phyloP scores from a whole-genome alignment of 2,329 filamentous ascomycete species.

The Colletotrichum sidae region DNA sequence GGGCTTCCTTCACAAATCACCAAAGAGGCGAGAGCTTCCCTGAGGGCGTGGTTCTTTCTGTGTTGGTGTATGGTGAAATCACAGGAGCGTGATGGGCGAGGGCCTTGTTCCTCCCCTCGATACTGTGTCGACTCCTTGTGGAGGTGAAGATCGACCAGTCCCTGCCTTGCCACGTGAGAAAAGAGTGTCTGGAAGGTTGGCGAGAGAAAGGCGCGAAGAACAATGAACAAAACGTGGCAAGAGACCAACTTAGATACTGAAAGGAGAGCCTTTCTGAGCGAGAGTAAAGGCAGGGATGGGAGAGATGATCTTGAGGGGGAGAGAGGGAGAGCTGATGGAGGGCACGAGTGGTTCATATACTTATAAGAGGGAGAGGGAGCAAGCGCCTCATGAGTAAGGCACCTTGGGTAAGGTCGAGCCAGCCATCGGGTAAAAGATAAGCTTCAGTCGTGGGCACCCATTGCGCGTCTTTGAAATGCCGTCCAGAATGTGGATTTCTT shows the following conservation, averaged over 20 bases:
- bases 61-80: conserved; percentile 22
- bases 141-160: conserved; percentile 2
- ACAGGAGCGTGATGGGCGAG: conserved; percentile 13
- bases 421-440: conserved; percentile 30
- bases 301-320: conserved; percentile 2
- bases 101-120: conserved; percentile 8
- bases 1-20: conserved; percentile 22
- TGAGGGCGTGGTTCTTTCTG: conserved; percentile 11
- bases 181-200: conserved; percentile 9
- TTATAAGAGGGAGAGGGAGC: not conserved
- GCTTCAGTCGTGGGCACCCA: conserved; percentile 22
- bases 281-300: conserved; percentile 23
- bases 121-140: not conserved
- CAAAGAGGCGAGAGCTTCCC: conserved; percentile 10
- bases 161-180: conserved; percentile 10
- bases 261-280: conserved; percentile 9
- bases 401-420: not conserved
- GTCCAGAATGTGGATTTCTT: conserved; percentile 26
- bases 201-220: conserved; percentile 6
- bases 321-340: not conserved
- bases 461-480: conserved; percentile 29
- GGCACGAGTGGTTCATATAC: conserved; percentile 32
- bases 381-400: conserved; percentile 10
- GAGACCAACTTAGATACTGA: not conserved
- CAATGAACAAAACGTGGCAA: conserved; percentile 16